phyloP scores from a whole-genome alignment of 306 rosid genomes.

The Cucurbita ficifolia region DNA sequence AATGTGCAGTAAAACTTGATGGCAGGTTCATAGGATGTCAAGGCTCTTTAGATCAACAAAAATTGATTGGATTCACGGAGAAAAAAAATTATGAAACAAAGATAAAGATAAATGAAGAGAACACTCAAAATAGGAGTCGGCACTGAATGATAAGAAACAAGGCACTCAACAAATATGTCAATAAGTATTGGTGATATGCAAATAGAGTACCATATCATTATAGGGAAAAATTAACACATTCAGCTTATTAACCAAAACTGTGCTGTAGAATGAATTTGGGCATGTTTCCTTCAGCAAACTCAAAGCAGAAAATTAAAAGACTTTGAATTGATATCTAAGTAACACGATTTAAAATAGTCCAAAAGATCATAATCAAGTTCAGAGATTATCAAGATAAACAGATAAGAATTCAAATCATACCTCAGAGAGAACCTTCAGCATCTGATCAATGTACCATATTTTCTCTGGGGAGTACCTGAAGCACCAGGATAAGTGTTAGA shows the following conservation, averaged over 20 bases:
- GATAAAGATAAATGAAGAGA: not conserved
- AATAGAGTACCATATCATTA: too few relatives aligned
- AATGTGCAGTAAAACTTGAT: not conserved
- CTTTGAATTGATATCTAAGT: not conserved
- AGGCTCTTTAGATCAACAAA: not conserved
- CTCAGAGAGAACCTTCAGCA: conserved; percentile 98
- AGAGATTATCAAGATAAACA: not conserved
- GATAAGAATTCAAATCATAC: conserved; percentile 35
- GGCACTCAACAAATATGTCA: not conserved
- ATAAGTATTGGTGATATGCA: not conserved
- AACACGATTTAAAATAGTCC: not conserved
- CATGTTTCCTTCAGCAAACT: not conserved
- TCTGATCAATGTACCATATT: conserved; percentile 97
- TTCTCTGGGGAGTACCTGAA: conserved; percentile 90
- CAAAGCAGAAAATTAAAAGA: not conserved
- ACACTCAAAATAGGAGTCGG: not conserved
- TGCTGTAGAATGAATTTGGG: not conserved
- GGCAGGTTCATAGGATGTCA: not conserved
- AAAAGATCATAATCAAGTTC: not conserved
- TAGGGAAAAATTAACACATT: not conserved
- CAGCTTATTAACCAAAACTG: not conserved
- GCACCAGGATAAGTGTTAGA: conserved; percentile 19
- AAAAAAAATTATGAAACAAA: not conserved
- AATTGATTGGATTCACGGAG: not conserved
- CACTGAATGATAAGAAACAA: not conserved